phyloP scores from a whole-genome alignment of 371 early-diverging fungal genomes.

The Batrachochytrium dendrobatidis region DNA sequence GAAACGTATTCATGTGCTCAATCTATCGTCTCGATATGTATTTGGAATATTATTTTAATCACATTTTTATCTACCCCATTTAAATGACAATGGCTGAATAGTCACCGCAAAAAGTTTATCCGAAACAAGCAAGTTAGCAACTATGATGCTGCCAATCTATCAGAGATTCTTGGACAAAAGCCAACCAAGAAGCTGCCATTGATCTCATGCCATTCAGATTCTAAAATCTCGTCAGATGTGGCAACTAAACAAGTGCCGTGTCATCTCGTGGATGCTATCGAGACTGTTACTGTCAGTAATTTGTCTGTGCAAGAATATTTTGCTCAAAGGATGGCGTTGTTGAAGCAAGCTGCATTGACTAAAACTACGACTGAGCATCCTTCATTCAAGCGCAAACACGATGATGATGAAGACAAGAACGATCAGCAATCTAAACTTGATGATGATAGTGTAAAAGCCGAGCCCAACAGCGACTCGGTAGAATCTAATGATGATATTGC shows the following conservation, averaged over 20 bases:
- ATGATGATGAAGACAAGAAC: conserved; percentile 11
- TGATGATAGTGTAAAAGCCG: conserved; percentile 19
- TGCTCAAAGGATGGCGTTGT: conserved; percentile 25
- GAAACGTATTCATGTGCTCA: background rate
- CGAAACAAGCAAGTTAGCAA: conserved; percentile 60
- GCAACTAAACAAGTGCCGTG: background rate
- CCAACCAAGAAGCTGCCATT: conserved; percentile 2
- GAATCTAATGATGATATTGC: conserved; percentile 19
- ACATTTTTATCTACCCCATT: no score
- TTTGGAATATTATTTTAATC: conserved; percentile 2
- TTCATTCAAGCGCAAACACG: background rate
- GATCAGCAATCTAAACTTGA: no score
- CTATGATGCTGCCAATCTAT: conserved; percentile 32
- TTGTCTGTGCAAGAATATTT: conserved; percentile 29
- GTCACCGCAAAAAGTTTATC: conserved; percentile 63
- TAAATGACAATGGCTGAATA: no score
- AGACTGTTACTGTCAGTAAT: conserved; percentile 7
- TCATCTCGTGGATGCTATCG: conserved; percentile 40
- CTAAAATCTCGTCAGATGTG: background rate
- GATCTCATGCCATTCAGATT: no score
- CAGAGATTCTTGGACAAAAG: conserved; percentile 46
- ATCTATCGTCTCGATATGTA: background rate
- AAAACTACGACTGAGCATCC: conserved; percentile 7
- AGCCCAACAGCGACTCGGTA: conserved; percentile 19
- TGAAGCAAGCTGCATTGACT: conserved; percentile 10